These are phyloP conservation scores for Aspergillus coremiiformis DNA, from an alignment of 495 filamentous ascomycete species.

Conservation along the genomic window DNA sequence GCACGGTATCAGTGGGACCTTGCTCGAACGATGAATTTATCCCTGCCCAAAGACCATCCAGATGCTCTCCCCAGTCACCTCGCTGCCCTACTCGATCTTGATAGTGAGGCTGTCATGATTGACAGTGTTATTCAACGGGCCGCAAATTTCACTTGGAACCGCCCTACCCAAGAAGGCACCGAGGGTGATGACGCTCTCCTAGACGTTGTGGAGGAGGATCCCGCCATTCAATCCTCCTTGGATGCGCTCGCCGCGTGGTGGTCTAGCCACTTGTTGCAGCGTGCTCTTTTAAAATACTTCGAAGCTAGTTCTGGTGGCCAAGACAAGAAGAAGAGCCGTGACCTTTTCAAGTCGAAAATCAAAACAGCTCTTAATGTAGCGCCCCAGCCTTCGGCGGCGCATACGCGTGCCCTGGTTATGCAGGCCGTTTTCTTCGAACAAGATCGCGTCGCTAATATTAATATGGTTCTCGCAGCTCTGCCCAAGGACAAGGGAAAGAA, in stretches of 20 bases:
- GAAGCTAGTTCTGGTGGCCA: conserved; percentile 40
- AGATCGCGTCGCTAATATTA: conserved; percentile 39
- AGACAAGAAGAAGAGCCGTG: conserved; percentile 32
- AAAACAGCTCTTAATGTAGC: conserved; percentile 65
- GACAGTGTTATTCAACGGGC: conserved; percentile 74
- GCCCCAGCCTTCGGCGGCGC: conserved; percentile 68
- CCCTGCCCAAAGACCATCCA: conserved; percentile 47
- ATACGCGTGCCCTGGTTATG: conserved; percentile 72
- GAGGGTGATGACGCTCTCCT: conserved; percentile 59
- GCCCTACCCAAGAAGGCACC: conserved; percentile 58
- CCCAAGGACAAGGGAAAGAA: conserved; percentile 36
- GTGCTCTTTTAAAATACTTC: conserved; percentile 55
- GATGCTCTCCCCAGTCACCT: conserved; percentile 74
- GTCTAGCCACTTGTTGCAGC: conserved; percentile 68
- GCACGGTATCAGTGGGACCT: conserved; percentile 74
- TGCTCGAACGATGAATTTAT: conserved; percentile 57
- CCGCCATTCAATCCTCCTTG: conserved; percentile 76
- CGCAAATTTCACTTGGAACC: conserved; percentile 87
- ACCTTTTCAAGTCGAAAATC: conserved; percentile 49
- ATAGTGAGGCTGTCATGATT: conserved; percentile 73
- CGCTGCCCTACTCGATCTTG: conserved; percentile 60
- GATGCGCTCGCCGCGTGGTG: conserved; percentile 90
- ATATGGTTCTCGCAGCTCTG: conserved; percentile 42
- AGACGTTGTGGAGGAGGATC: conserved; percentile 79
- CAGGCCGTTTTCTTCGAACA: conserved; percentile 41